Percentiles rank a stretch among this genome's conserved stretches.
Conservation (phyloP, 2,329 filamentous ascomycete species). For the Trichoderma sp. region DNA sequence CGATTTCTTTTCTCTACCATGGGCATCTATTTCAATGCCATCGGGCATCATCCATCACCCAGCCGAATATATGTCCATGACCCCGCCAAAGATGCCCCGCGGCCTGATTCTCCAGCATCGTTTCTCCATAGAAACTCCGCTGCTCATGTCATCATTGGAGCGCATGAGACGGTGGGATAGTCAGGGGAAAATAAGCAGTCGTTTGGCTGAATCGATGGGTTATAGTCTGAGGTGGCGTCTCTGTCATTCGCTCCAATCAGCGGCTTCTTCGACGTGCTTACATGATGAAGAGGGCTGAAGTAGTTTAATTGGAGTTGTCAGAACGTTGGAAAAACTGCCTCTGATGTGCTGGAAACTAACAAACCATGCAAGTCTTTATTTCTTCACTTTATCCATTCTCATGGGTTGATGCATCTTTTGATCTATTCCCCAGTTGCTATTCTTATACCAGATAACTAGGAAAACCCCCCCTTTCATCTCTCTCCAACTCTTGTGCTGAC, state of each 20-base stretch:
- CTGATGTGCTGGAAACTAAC: no score
- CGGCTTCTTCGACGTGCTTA: neutral
- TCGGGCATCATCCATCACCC: neutral
- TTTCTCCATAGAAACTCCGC: constrained; percentile 14
- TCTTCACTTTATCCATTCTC: no score
- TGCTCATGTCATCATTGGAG: constrained; percentile 11
- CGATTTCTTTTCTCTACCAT: neutral
- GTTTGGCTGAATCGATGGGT: neutral
- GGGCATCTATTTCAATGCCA: neutral
- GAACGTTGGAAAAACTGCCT: no score
- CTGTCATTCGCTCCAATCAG: neutral
- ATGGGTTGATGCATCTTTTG: no score
- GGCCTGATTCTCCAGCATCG: neutral
- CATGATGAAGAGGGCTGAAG: neutral
- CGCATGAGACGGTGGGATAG: neutral
- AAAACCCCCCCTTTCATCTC: no score
- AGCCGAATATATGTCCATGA: constrained; percentile 7
- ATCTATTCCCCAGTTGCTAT: no score
- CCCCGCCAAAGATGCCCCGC: constrained; percentile 10
- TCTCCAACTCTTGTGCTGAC: neutral
- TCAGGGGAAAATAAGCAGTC: neutral
- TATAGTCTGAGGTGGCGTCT: neutral
- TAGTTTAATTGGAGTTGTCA: no score
- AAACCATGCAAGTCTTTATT: no score
- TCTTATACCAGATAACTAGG: no score